Percentiles rank a stretch among this genome's conserved stretches.
phyloP scores from a whole-genome alignment of 2,329 filamentous ascomycete genomes.

The Talaromyces sp. region DNA sequence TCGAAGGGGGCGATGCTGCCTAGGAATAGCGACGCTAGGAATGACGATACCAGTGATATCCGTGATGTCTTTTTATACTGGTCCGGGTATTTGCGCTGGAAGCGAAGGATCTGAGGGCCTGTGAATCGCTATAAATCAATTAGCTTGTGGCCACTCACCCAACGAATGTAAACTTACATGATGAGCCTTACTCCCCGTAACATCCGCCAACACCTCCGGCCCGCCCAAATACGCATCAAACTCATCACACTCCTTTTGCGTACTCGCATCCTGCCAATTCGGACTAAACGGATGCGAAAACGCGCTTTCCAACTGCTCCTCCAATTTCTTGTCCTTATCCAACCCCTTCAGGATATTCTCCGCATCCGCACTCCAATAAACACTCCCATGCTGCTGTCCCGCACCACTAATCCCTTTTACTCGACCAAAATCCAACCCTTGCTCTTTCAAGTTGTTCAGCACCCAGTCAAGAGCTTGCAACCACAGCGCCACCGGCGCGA shows the following conservation, averaged over 20 bases:
- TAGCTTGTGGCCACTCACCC: not conserved
- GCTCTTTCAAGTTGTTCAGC: slow-evolving; percentile 66
- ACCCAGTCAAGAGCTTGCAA: slow-evolving; percentile 89
- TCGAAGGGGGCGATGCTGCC: slow-evolving; percentile 85
- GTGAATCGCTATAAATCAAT: slow-evolving; percentile 73
- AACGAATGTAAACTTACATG: too few relatives aligned
- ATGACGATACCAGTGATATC: slow-evolving; percentile 93
- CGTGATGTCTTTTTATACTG: slow-evolving; percentile 77
- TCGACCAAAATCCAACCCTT: slow-evolving; percentile 68
- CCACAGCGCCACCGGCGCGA: slow-evolving; percentile 90
- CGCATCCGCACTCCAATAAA: slow-evolving; percentile 80
- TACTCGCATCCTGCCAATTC: slow-evolving; percentile 98
- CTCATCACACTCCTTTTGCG: slow-evolving; percentile 82
- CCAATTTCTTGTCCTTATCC: slow-evolving; percentile 60
- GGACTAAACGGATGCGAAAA: slow-evolving; percentile 86
- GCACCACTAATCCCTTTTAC: slow-evolving; percentile 85
- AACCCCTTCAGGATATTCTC: slow-evolving; percentile 63
- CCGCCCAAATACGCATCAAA: slow-evolving; percentile 74
- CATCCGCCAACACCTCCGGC: slow-evolving; percentile 67
- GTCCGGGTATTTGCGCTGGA: slow-evolving; percentile 74
- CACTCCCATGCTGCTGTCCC: slow-evolving; percentile 96
- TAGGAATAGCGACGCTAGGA: slow-evolving; percentile 85
- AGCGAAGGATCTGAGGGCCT: slow-evolving; percentile 91
- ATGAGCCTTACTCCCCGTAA: slow-evolving; percentile 89
- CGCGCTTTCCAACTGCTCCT: slow-evolving; percentile 69